These are phyloP conservation scores for Mimosa pudica DNA, from an alignment of 306 rosid species.

Conservation along the genomic window DNA sequence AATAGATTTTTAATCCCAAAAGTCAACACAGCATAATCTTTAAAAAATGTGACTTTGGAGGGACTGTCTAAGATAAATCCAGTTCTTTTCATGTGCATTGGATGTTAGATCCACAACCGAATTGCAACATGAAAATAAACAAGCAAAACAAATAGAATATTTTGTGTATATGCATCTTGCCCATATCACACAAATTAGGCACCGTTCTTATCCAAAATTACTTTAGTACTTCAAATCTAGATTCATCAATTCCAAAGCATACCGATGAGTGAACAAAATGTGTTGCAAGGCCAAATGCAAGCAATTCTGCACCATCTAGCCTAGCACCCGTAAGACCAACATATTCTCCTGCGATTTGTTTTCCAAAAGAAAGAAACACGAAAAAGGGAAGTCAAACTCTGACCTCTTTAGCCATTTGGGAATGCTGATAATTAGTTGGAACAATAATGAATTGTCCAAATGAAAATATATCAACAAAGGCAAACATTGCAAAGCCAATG, in stretches of 20 bases:
- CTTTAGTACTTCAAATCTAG: not conserved
- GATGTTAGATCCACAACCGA: not conserved
- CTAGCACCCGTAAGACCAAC: constrained; percentile 88
- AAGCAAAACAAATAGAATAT: not conserved
- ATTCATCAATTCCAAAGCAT: constrained; percentile 33
- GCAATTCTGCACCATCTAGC: constrained; percentile 97
- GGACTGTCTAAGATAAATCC: not conserved
- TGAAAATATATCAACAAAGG: constrained; percentile 4
- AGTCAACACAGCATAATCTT: not conserved
- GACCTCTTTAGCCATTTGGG: constrained; percentile 18
- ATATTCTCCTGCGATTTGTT: constrained; percentile 83
- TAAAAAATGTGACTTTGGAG: not conserved
- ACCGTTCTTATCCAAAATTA: not conserved
- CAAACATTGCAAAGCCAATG: not conserved
- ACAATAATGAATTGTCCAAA: constrained; percentile 17
- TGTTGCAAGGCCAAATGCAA: constrained; percentile 93
- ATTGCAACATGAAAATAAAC: not conserved
- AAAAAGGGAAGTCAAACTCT: not conserved
- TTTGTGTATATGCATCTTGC: not conserved
- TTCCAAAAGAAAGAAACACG: constrained; percentile 24
- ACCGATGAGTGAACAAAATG: constrained; percentile 84
- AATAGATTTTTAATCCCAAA: not conserved
- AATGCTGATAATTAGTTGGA: constrained; percentile 23
- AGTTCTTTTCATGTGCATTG: not conserved
- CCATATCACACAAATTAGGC: not conserved